A percentile compares a stretch with the other conserved stretches of the same genome.
These are phyloP conservation scores for Hyaloraphidium curvatum DNA, from an alignment of 192 early-diverging fungal species.

Conservation along the genomic window DNA sequence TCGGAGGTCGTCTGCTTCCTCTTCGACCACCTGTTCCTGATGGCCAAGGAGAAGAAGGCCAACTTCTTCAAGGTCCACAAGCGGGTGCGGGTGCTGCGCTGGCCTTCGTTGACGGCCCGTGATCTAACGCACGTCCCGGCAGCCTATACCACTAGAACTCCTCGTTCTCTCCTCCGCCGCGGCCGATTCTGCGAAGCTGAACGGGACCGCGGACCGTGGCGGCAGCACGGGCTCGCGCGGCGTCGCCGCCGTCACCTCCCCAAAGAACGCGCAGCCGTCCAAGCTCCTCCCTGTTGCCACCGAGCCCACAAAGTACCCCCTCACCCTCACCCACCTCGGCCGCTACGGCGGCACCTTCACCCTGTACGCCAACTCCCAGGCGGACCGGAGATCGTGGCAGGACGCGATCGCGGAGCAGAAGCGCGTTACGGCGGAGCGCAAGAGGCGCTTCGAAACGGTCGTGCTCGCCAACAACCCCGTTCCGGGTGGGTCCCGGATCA, in stretches of 20 bases:
- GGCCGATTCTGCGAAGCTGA: conserved; percentile 10
- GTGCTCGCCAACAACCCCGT: conserved; percentile 32
- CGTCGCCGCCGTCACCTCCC: conserved; percentile 12
- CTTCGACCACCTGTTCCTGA: conserved; percentile 71
- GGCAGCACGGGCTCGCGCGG: conserved; percentile 8
- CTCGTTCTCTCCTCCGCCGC: conserved; percentile 41
- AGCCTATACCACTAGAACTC: conserved; percentile 69
- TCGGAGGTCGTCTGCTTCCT: conserved; percentile 56
- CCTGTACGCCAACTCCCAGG: conserved; percentile 51
- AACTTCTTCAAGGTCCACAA: background rate
- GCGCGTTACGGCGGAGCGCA: conserved; percentile 15
- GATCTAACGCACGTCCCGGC: too few species aligned
- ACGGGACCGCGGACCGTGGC: background rate
- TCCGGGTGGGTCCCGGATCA: conserved; percentile 29
- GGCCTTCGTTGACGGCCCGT: too few species aligned
- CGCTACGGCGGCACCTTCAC: conserved; percentile 45
- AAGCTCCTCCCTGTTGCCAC: too few species aligned
- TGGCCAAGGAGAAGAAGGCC: conserved; percentile 34
- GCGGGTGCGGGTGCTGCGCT: background rate
- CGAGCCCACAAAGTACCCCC: too few species aligned
- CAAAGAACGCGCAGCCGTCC: too few species aligned
- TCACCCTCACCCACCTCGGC: conserved; percentile 52
- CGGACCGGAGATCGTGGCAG: conserved; percentile 63
- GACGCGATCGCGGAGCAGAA: conserved; percentile 54
- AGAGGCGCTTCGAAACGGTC: conserved; percentile 31